phyloP scores from a whole-genome alignment of 768 basidiomycete genomes.

The Auriscalpium vulgare region DNA sequence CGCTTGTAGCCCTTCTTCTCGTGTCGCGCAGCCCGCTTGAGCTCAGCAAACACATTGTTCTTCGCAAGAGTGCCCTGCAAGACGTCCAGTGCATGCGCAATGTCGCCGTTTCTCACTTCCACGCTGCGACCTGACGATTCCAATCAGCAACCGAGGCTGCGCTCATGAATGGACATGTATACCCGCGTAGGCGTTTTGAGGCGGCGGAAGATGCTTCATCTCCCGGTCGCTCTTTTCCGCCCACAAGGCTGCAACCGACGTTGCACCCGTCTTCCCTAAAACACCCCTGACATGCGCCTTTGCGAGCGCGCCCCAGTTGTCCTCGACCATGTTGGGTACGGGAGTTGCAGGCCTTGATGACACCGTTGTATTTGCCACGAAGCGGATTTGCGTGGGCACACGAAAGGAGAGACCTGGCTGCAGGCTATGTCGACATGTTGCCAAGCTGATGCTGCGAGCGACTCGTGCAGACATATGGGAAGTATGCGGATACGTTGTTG shows the following conservation, averaged over 20 bases:
- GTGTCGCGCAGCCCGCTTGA: constrained; percentile 50
- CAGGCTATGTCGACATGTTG: too few relatives aligned
- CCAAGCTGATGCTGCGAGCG: too few relatives aligned
- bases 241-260: constrained; percentile 35
- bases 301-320: too few relatives aligned
- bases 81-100: constrained; percentile 39
- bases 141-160: neutral
- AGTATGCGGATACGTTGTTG: too few relatives aligned
- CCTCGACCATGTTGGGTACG: too few relatives aligned
- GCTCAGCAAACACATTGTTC: constrained; percentile 49
- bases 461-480: too few relatives aligned
- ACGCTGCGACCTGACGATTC: constrained; percentile 52
- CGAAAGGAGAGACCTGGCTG: too few relatives aligned
- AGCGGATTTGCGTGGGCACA: too few relatives aligned
- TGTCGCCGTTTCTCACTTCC: constrained; percentile 31
- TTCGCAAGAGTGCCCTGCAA: constrained; percentile 43
- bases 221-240: constrained; percentile 17
- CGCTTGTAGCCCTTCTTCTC: constrained; percentile 81
- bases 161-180: constrained; percentile 12
- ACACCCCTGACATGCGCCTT: too few relatives aligned
- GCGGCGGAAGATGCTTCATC: constrained; percentile 23
- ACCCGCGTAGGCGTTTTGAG: constrained; percentile 53
- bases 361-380: too few relatives aligned
- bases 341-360: too few relatives aligned
- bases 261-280: too few relatives aligned